phyloP scores from a whole-genome alignment of 495 filamentous ascomycete species.

The Gamarada debralockiae region DNA sequence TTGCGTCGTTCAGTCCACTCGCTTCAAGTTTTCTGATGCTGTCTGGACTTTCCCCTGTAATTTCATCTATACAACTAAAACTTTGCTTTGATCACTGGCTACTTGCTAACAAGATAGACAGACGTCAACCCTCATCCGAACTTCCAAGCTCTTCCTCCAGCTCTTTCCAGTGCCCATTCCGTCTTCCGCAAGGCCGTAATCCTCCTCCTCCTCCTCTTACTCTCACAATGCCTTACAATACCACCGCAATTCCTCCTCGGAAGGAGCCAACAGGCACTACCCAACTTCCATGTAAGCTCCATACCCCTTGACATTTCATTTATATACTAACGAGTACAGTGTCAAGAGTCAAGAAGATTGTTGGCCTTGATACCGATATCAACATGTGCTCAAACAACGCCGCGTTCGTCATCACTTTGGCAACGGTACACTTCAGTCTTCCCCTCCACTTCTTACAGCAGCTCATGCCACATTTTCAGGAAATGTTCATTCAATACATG shows the following conservation, averaged over 20 bases:
- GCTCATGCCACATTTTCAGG: conserved; percentile 45
- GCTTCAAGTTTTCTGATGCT: too few relatives aligned
- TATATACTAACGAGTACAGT: conserved; percentile 38
- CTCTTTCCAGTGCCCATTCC: too few relatives aligned
- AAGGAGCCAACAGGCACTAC: conserved; percentile 83
- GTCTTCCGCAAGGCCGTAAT: too few relatives aligned
- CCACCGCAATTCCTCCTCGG: conserved; percentile 68
- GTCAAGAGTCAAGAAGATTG: conserved; percentile 89
- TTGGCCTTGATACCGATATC: conserved; percentile 82
- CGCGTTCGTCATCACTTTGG: conserved; percentile 90
- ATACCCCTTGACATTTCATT: conserved; percentile 1
- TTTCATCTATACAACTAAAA: too few relatives aligned
- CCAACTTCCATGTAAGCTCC: conserved; percentile 73
- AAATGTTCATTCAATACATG: conserved; percentile 95
- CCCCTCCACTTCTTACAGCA: not conserved
- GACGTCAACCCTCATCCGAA: too few relatives aligned
- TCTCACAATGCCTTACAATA: conserved; percentile 82
- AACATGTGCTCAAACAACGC: conserved; percentile 83
- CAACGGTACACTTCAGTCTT: conserved; percentile 55
- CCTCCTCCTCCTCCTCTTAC: not conserved
- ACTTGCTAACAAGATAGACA: too few relatives aligned
- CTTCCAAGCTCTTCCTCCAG: too few relatives aligned
- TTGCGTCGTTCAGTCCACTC: too few relatives aligned
- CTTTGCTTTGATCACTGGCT: too few relatives aligned
- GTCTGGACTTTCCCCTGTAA: too few relatives aligned